Base-by-base conservation (phyloP, 2,329 filamentous ascomycete species). In the Ilyonectria destructans region DNA sequence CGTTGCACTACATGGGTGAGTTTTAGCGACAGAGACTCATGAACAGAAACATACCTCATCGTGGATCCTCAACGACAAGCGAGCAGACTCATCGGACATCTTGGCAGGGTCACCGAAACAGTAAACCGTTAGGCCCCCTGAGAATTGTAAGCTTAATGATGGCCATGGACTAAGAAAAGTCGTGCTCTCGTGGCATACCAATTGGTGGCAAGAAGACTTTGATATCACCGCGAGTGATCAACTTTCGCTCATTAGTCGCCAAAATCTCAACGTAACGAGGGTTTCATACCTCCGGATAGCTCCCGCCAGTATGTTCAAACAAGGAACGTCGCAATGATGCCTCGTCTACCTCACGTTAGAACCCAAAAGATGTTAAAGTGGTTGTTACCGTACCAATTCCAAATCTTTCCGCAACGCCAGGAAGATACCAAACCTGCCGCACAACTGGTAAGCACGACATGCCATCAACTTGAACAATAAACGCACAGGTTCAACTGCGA, bases 151-250 rank as follows among this genome's bases (percentile, higher is more conserved):
- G 67, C 40, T 23, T 9, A n/a, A 35, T 5, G 10, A 10, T 9
- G 3, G 6, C 10, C 8, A 19, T 26, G 17, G n/a, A 23, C 21
- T 29, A 17, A 21, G 4, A 40, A 35, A 2, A 12, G 17, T 19
- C 15, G 8, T 19, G 19, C n/a, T 21, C 2, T 29, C 35, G 10
- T 17, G 19, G 70, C 79, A 71, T 82, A 89, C 88, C 96, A 79
- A 99, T 98, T 4, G 96, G 96, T 35, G 96, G 96, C 51, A 98
- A 84, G 84, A 98, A 99, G 51, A 97, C 85, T 83, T 99, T 98
- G 82, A 98, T 95, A 78, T 98, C 96, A 51, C 91, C 91, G 64
- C 96, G 90, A 17, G 96, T 99, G 79, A 99, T 98, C 69, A 98
- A 87, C 85, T 90, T 69, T 56, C 8, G 35, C 23, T 46, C 37